phyloP scores from a whole-genome alignment of 768 basidiomycete species.

The Hemileccinum rubropunctum region DNA sequence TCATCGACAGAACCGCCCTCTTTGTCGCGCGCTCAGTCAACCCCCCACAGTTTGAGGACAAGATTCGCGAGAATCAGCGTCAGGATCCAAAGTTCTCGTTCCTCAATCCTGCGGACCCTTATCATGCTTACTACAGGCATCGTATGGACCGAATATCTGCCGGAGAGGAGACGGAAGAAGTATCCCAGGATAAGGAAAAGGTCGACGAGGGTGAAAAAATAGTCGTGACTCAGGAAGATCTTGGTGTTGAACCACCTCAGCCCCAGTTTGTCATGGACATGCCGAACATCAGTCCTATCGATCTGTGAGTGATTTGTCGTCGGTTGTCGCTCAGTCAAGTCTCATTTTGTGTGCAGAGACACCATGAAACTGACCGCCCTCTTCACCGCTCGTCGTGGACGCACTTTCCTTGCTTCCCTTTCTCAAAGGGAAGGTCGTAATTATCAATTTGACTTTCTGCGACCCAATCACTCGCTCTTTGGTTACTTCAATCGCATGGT shows the following conservation, averaged over 20 bases:
- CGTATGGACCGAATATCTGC: slow-evolving; percentile 79
- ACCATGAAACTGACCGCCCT: slow-evolving; percentile 95
- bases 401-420: slow-evolving; percentile 79
- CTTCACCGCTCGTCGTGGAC: slow-evolving; percentile 90
- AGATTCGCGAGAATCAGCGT: slow-evolving; percentile 95
- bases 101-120: slow-evolving; percentile 94
- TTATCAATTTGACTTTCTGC: slow-evolving; percentile 96
- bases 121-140: slow-evolving; percentile 97
- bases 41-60: slow-evolving; percentile 91
- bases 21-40: slow-evolving; percentile 94
- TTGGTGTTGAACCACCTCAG: slow-evolving; percentile 73
- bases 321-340: neutral
- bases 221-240: slow-evolving; percentile 47
- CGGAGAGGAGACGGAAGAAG: slow-evolving; percentile 71
- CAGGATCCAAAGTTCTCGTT: slow-evolving; percentile 98
- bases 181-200: slow-evolving; percentile 43
- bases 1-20: slow-evolving; percentile 92
- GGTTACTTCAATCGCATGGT: slow-evolving; percentile 97
- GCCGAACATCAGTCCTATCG: slow-evolving; percentile 84
- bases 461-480: slow-evolving; percentile 94
- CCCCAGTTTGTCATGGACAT: slow-evolving; percentile 83
- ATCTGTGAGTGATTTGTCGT: slow-evolving; percentile 66
- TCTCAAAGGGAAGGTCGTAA: slow-evolving; percentile 90
- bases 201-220: slow-evolving; percentile 31
- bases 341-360: slow-evolving; percentile 52